These are phyloP conservation scores for Isoetes taiwanensis DNA, from an alignment of 75 land plant species.

Conservation along the genomic window DNA sequence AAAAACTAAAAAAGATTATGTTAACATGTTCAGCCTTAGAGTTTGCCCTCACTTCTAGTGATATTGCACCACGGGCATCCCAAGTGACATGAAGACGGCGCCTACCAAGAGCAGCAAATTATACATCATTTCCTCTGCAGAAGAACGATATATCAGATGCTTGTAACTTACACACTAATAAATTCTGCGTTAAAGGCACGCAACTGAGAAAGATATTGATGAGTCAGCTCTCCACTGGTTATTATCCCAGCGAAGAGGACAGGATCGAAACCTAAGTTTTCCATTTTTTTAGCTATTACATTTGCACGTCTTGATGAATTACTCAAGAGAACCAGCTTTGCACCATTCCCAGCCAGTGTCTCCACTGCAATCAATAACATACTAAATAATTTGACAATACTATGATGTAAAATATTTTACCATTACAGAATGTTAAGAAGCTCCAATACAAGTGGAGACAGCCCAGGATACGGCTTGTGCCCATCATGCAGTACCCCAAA, in stretches of 20 bases:
- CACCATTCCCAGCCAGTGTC: slow-evolving; percentile 42
- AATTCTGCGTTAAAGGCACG: background rate
- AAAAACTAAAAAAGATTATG: background rate
- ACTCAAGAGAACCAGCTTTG: slow-evolving; percentile 60
- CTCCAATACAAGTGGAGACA: slow-evolving; percentile 47
- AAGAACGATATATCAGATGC: no score
- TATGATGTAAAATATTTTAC: no score
- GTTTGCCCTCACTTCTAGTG: slow-evolving; percentile 47
- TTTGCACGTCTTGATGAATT: slow-evolving; percentile 71
- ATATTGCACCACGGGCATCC: slow-evolving; percentile 75
- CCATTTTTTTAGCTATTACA: slow-evolving; percentile 46
- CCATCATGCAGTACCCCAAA: slow-evolving; percentile 96
- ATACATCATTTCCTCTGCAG: slow-evolving; percentile 58
- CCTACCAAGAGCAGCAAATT: slow-evolving; percentile 61
- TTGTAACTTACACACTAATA: no score
- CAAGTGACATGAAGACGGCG: slow-evolving; percentile 82
- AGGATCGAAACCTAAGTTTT: slow-evolving; percentile 60
- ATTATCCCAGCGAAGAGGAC: slow-evolving; percentile 58
- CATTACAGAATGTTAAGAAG: slow-evolving; percentile 7
- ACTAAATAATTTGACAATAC: no score
- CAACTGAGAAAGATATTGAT: slow-evolving; percentile 30
- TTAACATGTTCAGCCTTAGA: background rate
- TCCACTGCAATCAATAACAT: slow-evolving; percentile 33
- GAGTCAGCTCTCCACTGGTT: slow-evolving; percentile 89
- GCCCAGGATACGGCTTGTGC: slow-evolving; percentile 70